A percentile compares a stretch with the other conserved stretches of the same genome.
These are phyloP conservation scores for Mycosphaerella arachidis DNA, from an alignment of 2,329 filamentous ascomycete genomes.

Conservation along the genomic window DNA sequence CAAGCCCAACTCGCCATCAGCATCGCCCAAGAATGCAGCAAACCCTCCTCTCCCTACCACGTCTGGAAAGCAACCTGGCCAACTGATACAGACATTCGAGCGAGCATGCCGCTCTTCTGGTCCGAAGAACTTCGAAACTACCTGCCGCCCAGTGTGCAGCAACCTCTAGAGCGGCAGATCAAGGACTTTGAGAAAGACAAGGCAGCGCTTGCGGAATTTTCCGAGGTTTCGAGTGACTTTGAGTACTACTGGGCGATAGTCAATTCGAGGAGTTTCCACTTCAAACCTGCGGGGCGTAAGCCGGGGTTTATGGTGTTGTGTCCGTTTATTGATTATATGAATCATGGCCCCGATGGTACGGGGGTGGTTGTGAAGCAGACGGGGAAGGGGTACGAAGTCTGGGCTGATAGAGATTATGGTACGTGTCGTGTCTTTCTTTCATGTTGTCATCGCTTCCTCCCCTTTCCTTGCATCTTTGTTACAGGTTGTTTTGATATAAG, in stretches of 20 bases:
- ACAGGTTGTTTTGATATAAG: background rate
- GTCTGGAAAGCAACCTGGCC: conserved; percentile 51
- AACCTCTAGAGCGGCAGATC: conserved; percentile 29
- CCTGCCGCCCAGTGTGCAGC: conserved; percentile 36
- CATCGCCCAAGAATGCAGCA: conserved; percentile 18
- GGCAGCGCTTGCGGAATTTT: background rate
- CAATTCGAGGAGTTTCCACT: conserved; percentile 59
- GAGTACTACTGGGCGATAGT: conserved; percentile 58
- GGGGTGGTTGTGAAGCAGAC: conserved; percentile 52
- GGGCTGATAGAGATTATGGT: conserved; percentile 49
- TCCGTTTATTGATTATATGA: conserved; percentile 71
- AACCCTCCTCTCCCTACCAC: conserved; percentile 5
- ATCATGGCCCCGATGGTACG: conserved; percentile 42
- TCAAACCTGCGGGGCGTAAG: conserved; percentile 44
- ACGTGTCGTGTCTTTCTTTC: conserved; percentile 9
- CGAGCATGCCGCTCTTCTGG: conserved; percentile 56
- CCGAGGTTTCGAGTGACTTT: conserved; percentile 30
- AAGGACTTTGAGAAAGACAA: conserved; percentile 28
- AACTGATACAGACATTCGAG: conserved; percentile 53
- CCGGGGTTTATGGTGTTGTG: conserved; percentile 64
- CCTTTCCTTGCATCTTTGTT: background rate
- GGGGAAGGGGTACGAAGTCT: conserved; percentile 51
- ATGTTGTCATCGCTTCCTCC: background rate
- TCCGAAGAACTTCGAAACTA: conserved; percentile 37
- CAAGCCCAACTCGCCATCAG: conserved; percentile 66